Percentiles rank a stretch among this genome's conserved stretches.
phyloP scores from a whole-genome alignment of 2,329 filamentous ascomycete species.

The Cadophora luteo-olivacea region DNA sequence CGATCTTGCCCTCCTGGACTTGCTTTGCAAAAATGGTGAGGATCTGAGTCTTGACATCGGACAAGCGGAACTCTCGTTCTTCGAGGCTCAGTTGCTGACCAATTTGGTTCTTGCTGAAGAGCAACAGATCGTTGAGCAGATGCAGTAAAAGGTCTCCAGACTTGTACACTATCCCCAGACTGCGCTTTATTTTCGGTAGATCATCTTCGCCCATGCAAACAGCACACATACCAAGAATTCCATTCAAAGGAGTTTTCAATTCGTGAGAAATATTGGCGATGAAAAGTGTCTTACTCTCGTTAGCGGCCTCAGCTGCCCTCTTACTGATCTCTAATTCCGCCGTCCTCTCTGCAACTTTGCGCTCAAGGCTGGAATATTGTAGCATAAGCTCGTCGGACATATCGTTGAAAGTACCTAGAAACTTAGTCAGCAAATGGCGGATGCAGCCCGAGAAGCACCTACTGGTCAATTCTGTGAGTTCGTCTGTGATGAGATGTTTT shows the following conservation, averaged over 20 bases:
- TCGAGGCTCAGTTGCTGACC: constrained; percentile 83
- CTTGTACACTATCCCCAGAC: constrained; percentile 87
- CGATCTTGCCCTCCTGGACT: constrained; percentile 78
- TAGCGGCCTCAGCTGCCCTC: constrained; percentile 90
- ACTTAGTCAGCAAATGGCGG: constrained; percentile 57
- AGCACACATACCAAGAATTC: constrained; percentile 92
- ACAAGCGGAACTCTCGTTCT: constrained; percentile 82
- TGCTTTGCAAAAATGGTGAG: constrained; percentile 90
- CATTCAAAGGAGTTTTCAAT: constrained; percentile 93
- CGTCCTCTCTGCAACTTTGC: constrained; percentile 83
- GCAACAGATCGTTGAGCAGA: constrained; percentile 85
- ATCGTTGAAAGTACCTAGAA: constrained; percentile 76
- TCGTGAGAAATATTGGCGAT: constrained; percentile 92
- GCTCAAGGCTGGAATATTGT: constrained; percentile 84
- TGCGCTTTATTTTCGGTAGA: constrained; percentile 77
- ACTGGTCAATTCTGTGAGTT: constrained; percentile 69
- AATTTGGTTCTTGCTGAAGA: constrained; percentile 94
- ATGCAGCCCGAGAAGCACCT: constrained; percentile 12
- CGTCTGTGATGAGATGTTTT: constrained; percentile 80
- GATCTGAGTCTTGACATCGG: constrained; percentile 84
- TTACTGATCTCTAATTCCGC: constrained; percentile 87
- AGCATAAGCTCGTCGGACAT: constrained; percentile 91
- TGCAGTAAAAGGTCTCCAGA: constrained; percentile 85
- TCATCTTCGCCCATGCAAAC: constrained; percentile 94
- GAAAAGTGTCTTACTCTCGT: constrained; percentile 96